A percentile compares a stretch with the other conserved stretches of the same genome.
phyloP scores from a whole-genome alignment of 2,329 filamentous ascomycete species.

The Colletotrichum kahawae region DNA sequence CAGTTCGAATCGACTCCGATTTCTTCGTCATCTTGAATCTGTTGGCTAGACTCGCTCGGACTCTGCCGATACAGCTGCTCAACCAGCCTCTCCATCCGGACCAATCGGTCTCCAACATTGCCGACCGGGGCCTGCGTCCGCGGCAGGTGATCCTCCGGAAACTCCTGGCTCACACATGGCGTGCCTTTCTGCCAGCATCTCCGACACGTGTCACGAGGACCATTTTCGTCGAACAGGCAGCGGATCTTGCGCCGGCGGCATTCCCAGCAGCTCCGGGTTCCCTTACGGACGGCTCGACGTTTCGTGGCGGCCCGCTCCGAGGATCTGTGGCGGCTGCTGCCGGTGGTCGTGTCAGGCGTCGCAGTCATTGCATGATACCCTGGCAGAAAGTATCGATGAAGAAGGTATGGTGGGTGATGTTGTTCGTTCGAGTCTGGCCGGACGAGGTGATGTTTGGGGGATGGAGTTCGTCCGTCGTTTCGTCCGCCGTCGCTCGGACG shows the following conservation, averaged over 20 bases:
- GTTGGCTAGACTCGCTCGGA: background rate
- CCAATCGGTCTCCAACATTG: conserved; percentile 30
- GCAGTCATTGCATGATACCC: background rate
- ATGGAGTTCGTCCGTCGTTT: background rate
- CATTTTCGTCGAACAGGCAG: conserved; percentile 46
- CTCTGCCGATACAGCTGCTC: conserved; percentile 27
- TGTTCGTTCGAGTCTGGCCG: background rate
- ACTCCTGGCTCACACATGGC: conserved; percentile 53
- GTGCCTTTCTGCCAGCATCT: conserved; percentile 49
- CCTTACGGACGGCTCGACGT: conserved; percentile 53
- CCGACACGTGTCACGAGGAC: conserved; percentile 41
- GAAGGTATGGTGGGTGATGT: background rate
- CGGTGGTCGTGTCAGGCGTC: background rate
- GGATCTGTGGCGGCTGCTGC: background rate
- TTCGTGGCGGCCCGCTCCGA: conserved; percentile 24
- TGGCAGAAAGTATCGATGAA: background rate
- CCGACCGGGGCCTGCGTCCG: background rate
- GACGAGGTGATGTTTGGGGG: background rate
- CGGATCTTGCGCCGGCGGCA: conserved; percentile 60
- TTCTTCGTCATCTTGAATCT: accelerated
- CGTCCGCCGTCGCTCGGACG: background rate
- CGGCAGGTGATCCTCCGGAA: conserved; percentile 34
- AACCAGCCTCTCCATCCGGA: conserved; percentile 40
- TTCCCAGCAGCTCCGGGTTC: conserved; percentile 63
- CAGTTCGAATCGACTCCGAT: background rate